These are phyloP conservation scores for Calocybe gangraenosa DNA, from an alignment of 768 basidiomycete genomes.

Conservation along the genomic window DNA sequence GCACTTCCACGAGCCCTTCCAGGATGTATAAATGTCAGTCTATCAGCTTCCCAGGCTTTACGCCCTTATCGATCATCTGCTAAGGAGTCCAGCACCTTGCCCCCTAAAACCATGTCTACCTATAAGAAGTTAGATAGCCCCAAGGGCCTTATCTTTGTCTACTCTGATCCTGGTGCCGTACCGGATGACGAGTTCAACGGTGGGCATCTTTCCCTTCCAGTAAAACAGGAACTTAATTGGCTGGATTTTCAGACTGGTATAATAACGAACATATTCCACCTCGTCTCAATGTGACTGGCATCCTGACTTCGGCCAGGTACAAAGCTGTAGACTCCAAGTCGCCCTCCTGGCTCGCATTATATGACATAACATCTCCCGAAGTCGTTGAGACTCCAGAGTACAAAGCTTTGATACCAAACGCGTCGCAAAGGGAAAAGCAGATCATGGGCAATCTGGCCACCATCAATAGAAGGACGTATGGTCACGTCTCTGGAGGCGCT, in stretches of 20 bases:
- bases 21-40: no score
- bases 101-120: no score
- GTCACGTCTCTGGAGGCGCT: conserved; percentile 5
- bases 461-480: conserved; percentile 23
- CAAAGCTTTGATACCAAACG: conserved; percentile 17
- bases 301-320: conserved; percentile 22
- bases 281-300: conserved; percentile 22
- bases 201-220: conserved; percentile 2
- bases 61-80: no score
- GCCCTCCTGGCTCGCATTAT: conserved; percentile 27
- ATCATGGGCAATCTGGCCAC: conserved; percentile 19
- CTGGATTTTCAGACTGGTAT: conserved; percentile 24
- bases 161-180: conserved; percentile 15
- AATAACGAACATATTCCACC: conserved; percentile 27
- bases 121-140: conserved; percentile 4
- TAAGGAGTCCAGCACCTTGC: no score
- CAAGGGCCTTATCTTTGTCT: conserved; percentile 13
- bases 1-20: background rate
- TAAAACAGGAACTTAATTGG: background rate
- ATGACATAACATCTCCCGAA: conserved; percentile 22
- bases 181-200: conserved; percentile 24
- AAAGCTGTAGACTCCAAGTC: conserved; percentile 22
- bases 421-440: conserved; percentile 20
- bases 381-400: conserved; percentile 19
- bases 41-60: no score